Base-by-base conservation (phyloP, 331 rosid species). In the Malus hybrid region DNA sequence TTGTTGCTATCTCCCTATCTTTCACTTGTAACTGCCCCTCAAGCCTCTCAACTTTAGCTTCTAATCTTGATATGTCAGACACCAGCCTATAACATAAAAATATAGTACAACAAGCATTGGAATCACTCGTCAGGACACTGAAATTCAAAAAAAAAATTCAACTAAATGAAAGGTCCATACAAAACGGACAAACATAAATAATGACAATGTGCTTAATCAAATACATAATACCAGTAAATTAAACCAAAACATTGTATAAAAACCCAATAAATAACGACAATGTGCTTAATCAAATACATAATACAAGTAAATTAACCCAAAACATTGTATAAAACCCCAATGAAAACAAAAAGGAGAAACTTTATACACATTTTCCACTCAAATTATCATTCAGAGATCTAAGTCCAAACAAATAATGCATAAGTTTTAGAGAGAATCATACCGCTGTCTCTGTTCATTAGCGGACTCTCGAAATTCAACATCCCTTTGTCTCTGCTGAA, bases 401-500 rank as follows among this genome's bases (percentile, higher is more conserved):
- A 50, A 20, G 27, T 24, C 18, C 24, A 19, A 73, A 27, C 56
- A 56, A 39, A 10, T 4, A 39, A 10, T 31, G 8, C 65, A 76
- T 22, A 27, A 63, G 22, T 52, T 36, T 52, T 11, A 7, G 8
- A 44, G 13, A 42, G 34, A 71, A 84, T 74, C 70, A 73, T 79
- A 92, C 99, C 99, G 83, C 29, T 95, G 99, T 75, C 99, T 85
- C 84, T 95, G 99, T 4, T 95, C 99, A 71, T 86, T 88, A 64
- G 99, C 88, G 19, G 93, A 86, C 55, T 95, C 99, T 80, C 97
- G 87, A 85, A 89, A 95, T 13, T 95, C 99, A 13, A 89, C 91
- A 46, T 95, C 97, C 1, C 99, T 93, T 80, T 95, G 99, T 72
- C 98, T 85, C 89, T 95, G 99, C 81, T 95, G 99, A 83, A 95